Conservation (phyloP, 768 basidiomycete genomes). For the Leccinum aurantiacum region DNA sequence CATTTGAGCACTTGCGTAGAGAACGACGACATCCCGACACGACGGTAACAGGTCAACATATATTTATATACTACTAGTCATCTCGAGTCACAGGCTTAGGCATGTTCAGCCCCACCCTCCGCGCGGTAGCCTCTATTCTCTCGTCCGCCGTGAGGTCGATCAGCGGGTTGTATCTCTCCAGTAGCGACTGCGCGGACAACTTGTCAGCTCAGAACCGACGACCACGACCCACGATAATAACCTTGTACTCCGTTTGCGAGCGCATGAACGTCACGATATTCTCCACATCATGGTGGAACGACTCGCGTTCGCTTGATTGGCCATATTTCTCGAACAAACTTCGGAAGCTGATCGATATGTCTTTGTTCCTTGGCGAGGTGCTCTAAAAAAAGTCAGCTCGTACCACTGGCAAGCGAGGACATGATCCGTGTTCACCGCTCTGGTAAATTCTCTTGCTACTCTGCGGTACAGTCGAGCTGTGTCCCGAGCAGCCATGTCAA, state of each 20-base stretch:
- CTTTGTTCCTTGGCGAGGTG: slow-evolving; percentile 37
- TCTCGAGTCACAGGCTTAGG: slow-evolving; percentile 40
- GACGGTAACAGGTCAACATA: slow-evolving; percentile 7
- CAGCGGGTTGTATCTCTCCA: slow-evolving; percentile 88
- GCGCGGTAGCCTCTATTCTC: slow-evolving; percentile 79
- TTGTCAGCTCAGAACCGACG: slow-evolving; percentile 1
- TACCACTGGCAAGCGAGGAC: neutral
- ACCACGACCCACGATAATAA: slow-evolving; percentile 36
- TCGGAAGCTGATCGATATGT: slow-evolving; percentile 54
- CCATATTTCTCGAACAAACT: slow-evolving; percentile 45
- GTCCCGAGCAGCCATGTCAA: slow-evolving; percentile 25
- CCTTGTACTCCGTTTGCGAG: slow-evolving; percentile 78
- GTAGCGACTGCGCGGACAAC: slow-evolving; percentile 50
- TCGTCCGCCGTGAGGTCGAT: slow-evolving; percentile 79
- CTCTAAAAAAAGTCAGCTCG: slow-evolving; percentile 33
- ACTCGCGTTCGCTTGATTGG: slow-evolving; percentile 18
- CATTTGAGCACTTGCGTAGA: slow-evolving; percentile 53
- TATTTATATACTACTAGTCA: no score
- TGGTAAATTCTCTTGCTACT: slow-evolving; percentile 32
- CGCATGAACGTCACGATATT: slow-evolving; percentile 66
- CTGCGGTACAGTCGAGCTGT: slow-evolving; percentile 28
- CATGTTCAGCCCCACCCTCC: slow-evolving; percentile 85
- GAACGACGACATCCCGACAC: slow-evolving; percentile 8
- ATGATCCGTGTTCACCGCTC: slow-evolving; percentile 18
- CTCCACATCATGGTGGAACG: slow-evolving; percentile 49